phyloP scores from a whole-genome alignment of 805 yeast species.

The Monosporozyma aquatica region DNA sequence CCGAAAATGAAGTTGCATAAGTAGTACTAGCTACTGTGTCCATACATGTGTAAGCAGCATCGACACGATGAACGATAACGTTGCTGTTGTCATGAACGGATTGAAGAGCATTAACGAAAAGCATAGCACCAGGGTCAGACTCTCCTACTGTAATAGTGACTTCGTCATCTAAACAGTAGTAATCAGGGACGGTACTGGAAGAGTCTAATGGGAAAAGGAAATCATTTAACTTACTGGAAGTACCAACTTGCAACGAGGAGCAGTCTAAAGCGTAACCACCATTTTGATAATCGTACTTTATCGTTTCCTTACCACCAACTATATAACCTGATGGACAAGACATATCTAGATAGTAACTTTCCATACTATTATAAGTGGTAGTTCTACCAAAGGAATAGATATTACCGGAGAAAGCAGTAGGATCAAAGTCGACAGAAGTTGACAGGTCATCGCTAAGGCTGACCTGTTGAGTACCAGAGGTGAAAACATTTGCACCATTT shows the following conservation, averaged over 20 bases:
- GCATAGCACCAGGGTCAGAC: slow-evolving; percentile 22
- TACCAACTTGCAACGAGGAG: slow-evolving; percentile 17
- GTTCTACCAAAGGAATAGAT: slow-evolving; percentile 24
- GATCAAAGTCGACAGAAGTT: slow-evolving; percentile 23
- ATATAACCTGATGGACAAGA: slow-evolving; percentile 26
- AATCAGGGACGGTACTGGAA: slow-evolving; percentile 11
- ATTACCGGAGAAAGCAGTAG: slow-evolving; percentile 10
- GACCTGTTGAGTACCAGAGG: slow-evolving; percentile 24
- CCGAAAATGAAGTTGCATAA: slow-evolving; percentile 9
- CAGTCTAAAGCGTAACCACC: slow-evolving; percentile 31
- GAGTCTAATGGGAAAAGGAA: slow-evolving; percentile 27
- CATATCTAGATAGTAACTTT: slow-evolving; percentile 30
- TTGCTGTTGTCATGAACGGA: slow-evolving; percentile 13
- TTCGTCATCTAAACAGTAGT: slow-evolving; percentile 19
- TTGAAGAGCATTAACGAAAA: slow-evolving; percentile 31
- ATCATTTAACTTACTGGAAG: slow-evolving; percentile 28
- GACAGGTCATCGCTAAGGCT: slow-evolving; percentile 21
- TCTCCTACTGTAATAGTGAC: slow-evolving; percentile 15
- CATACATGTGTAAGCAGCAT: slow-evolving; percentile 20
- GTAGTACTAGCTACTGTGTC: slow-evolving; percentile 22
- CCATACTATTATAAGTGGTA: slow-evolving; percentile 27
- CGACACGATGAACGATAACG: slow-evolving; percentile 17
- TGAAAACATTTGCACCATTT: slow-evolving; percentile 24
- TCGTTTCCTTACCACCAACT: slow-evolving; percentile 21
- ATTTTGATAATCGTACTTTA: slow-evolving; percentile 28